Percentiles rank a stretch among this genome's conserved stretches.
phyloP scores from a whole-genome alignment of 768 basidiomycete genomes.

The Serendipita sp. region DNA sequence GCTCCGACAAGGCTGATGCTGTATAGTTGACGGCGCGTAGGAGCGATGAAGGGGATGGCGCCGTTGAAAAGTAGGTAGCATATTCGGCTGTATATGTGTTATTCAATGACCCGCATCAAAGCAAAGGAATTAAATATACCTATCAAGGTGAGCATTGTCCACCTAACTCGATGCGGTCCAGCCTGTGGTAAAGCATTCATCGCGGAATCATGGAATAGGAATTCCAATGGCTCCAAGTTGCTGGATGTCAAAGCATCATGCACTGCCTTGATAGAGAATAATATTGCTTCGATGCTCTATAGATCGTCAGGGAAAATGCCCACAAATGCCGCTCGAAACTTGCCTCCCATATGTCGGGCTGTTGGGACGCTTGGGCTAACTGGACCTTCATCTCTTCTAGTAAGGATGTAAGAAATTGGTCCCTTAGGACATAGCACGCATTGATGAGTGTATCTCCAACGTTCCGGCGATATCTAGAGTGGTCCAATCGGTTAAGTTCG shows the following conservation, averaged over 20 bases:
- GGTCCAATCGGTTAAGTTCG: not conserved
- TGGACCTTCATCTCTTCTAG: constrained; percentile 43
- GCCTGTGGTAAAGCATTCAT: constrained; percentile 11
- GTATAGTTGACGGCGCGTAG: constrained; percentile 54
- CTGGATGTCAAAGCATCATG: constrained; percentile 56
- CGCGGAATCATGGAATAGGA: not conserved
- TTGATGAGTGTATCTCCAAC: constrained; percentile 80
- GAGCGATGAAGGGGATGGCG: constrained; percentile 23
- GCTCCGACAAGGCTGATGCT: constrained; percentile 51
- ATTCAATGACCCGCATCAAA: constrained; percentile 20
- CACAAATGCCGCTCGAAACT: constrained; percentile 7
- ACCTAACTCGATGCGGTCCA: constrained; percentile 47
- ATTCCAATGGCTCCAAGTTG: not conserved
- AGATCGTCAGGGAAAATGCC: constrained; percentile 4
- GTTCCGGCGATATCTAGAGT: constrained; percentile 57
- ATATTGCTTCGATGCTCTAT: constrained; percentile 70
- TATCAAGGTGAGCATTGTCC: constrained; percentile 57
- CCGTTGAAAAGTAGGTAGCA: constrained; percentile 63
- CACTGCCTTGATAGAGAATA: constrained; percentile 73
- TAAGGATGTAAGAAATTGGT: constrained; percentile 62
- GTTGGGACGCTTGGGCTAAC: constrained; percentile 26
- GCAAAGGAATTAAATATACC: constrained; percentile 26
- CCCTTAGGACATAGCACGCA: constrained; percentile 78
- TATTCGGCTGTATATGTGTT: constrained; percentile 24
- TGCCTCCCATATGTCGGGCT: constrained; percentile 60